phyloP scores from a whole-genome alignment of 2,329 filamentous ascomycete species.

The Ambrosiella cleistominuta region DNA sequence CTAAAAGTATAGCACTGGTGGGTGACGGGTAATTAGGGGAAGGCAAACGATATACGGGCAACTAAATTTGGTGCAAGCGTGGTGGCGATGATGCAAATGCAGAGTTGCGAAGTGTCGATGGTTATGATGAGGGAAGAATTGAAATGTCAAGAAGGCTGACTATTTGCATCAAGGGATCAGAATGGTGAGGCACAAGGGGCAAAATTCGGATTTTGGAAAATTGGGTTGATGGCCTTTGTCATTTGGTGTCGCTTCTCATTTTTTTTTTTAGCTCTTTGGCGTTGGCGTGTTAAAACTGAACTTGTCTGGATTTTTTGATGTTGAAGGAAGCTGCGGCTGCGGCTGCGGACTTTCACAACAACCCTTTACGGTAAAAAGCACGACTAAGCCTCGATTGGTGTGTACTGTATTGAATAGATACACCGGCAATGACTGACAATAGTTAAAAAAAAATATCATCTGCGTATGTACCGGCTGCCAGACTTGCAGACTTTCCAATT shows the following conservation, averaged over 20 bases:
- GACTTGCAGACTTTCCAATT: not conserved
- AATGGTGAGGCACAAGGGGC: slow-evolving; percentile 3
- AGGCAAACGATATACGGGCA: not conserved
- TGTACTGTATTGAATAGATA: no score
- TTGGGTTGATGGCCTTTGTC: slow-evolving; percentile 2
- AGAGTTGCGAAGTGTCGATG: not conserved
- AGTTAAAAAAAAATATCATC: no score
- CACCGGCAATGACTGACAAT: no score
- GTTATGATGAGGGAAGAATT: not conserved
- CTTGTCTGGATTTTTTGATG: not conserved
- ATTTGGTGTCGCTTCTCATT: slow-evolving; percentile 15
- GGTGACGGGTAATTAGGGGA: not conserved
- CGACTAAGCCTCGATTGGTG: not conserved
- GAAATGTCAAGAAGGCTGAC: not conserved
- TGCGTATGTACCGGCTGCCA: no score
- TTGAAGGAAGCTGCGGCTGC: not conserved
- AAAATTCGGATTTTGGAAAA: slow-evolving; percentile 1
- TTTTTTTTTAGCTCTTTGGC: not conserved
- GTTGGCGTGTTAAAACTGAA: not conserved
- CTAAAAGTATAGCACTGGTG: not conserved
- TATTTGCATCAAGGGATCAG: not conserved
- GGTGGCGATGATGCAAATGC: not conserved
- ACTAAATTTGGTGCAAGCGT: not conserved
- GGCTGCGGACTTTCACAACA: not conserved
- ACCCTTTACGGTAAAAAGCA: not conserved